phyloP scores from a whole-genome alignment of 441 rosid species.

The Populus hybrid region DNA sequence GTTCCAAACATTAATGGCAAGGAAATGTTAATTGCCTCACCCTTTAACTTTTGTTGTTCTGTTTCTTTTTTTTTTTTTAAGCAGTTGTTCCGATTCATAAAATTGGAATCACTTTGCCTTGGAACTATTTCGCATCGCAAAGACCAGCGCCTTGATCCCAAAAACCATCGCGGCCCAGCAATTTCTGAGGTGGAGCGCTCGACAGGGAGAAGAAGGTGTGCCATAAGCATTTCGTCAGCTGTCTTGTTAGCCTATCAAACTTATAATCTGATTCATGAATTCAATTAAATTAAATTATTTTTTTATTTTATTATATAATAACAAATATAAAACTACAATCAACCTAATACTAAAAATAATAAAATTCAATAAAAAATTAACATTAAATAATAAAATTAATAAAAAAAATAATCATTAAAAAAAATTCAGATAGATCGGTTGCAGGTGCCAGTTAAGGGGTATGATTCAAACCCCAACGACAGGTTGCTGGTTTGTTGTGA shows the following conservation, averaged over 20 bases:
- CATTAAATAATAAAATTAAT: too few relatives aligned
- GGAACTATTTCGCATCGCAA: conserved; percentile 53
- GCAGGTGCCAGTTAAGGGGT: too few relatives aligned
- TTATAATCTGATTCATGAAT: accelerated
- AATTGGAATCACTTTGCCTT: not conserved
- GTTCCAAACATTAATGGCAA: not conserved
- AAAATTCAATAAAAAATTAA: too few relatives aligned
- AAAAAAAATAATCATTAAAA: too few relatives aligned
- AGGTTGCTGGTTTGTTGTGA: not conserved
- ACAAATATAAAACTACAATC: too few relatives aligned
- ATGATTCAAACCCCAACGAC: not conserved
- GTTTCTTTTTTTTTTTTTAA: not conserved
- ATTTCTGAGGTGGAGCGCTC: conserved; percentile 77
- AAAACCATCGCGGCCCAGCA: conserved; percentile 86
- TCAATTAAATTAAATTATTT: too few relatives aligned
- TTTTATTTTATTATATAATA: too few relatives aligned
- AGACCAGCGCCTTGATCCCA: conserved; percentile 70
- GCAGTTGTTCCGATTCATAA: not conserved
- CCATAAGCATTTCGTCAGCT: conserved; percentile 84
- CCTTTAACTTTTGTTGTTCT: not conserved
- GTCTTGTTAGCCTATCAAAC: not conserved
- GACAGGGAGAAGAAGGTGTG: conserved; percentile 77
- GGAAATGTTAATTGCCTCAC: not conserved
- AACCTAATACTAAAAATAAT: too few relatives aligned
- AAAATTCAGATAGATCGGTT: too few relatives aligned